Percentiles rank a stretch among this genome's conserved stretches.
Evolutionary conservation across 495 filamentous ascomycete species (phyloP).

Genomic region (Hyphodiscus hymeniophilus): DNA sequence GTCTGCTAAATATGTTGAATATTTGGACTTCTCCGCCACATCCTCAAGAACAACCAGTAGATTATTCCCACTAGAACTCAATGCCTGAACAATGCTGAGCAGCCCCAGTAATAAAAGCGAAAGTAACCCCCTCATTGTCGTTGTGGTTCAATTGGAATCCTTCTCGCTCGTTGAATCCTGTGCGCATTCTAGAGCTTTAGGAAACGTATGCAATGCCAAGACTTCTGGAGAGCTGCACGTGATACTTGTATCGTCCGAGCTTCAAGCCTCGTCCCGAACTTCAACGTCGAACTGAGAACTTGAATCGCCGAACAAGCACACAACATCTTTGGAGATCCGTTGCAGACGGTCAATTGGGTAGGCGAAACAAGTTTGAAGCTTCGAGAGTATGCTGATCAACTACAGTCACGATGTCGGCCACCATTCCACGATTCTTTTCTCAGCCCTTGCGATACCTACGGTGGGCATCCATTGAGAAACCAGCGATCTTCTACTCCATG

Average conservation of each 20-base stretch:
- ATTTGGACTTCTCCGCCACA: constrained; percentile 62
- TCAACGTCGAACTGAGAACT: constrained; percentile 2
- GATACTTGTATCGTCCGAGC: constrained; percentile 19
- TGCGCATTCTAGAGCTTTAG: constrained; percentile 20
- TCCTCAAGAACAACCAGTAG: constrained; percentile 86
- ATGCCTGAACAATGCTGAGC: constrained; percentile 57
- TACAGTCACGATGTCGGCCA: constrained; percentile 44
- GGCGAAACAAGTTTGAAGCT: neutral
- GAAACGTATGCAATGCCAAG: constrained; percentile 29
- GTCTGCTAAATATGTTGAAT: constrained; percentile 75
- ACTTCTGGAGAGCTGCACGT: constrained; percentile 13
- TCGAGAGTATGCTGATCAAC: neutral
- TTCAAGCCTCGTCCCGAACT: constrained; percentile 20
- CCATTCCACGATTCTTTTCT: constrained; percentile 69
- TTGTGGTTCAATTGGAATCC: constrained; percentile 23
- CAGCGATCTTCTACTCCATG: constrained; percentile 80
- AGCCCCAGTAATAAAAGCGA: constrained; percentile 59
- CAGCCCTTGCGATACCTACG: constrained; percentile 72
- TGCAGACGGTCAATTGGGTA: constrained; percentile 11
- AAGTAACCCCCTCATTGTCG: constrained; percentile 65
- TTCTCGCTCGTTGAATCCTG: constrained; percentile 11
- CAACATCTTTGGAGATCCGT: constrained; percentile 3
- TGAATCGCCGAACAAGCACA: constrained; percentile 1
- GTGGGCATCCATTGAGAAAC: constrained; percentile 79
- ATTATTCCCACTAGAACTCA: constrained; percentile 73